These are phyloP conservation scores for Edaphochlamys debaryana DNA, from an alignment of 139 green algal genomes.

Conservation along the genomic window DNA sequence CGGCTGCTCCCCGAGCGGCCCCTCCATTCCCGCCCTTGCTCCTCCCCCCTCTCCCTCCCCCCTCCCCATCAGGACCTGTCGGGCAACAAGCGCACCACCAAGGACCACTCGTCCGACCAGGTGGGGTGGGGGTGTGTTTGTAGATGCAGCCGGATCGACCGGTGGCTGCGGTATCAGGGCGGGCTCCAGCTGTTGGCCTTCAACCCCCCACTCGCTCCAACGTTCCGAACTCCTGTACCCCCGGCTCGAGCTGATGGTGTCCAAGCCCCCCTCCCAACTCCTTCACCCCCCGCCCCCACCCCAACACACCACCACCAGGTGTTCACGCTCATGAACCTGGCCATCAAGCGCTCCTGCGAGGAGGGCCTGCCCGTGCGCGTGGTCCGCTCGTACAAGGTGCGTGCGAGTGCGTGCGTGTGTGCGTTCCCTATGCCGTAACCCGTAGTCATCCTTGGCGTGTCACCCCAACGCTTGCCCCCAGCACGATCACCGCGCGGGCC, in stretches of 20 bases:
- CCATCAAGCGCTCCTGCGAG: conserved; percentile 85
- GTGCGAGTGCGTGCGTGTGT: neutral
- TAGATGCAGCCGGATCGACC: neutral
- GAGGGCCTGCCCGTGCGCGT: conserved; percentile 91
- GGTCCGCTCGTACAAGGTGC: conserved; percentile 79
- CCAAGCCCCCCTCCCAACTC: no score
- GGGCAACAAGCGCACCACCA: conserved; percentile 97
- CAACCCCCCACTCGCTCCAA: neutral
- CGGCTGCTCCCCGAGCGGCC: no score
- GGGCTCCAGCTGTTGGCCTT: neutral
- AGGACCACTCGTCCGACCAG: conserved; percentile 5
- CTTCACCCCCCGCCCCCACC: no score
- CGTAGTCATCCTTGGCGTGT: neutral
- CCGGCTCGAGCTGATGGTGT: no score
- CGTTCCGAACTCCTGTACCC: neutral
- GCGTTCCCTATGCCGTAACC: neutral
- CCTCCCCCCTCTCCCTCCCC: no score
- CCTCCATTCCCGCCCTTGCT: no score
- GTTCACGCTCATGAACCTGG: conserved; percentile 92
- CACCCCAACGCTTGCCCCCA: neutral
- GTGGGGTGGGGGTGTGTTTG: neutral
- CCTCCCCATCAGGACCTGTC: conserved; percentile 79
- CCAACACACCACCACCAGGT: conserved; percentile 74
- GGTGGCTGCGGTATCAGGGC: neutral
- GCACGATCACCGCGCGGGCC: no score